Evolutionary conservation across 176 grass and related monocot genomes (phyloP).

Genomic region (Puya raimondii): DNA sequence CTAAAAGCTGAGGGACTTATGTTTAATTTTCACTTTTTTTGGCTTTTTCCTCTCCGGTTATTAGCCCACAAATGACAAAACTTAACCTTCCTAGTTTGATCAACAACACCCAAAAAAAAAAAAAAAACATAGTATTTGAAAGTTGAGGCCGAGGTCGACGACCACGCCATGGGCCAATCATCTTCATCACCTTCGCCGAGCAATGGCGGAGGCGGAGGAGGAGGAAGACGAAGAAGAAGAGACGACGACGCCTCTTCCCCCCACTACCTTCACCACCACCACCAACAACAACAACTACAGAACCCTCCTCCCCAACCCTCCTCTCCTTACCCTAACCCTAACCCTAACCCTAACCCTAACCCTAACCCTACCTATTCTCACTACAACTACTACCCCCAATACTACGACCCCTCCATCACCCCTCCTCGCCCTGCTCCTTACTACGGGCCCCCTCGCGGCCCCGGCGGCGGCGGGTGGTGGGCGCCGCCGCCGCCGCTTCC

Average conservation of each 20-base stretch:
- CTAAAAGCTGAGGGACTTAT: no score
- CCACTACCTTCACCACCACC: conserved; percentile 10
- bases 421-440: conserved; percentile 4
- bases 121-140: no score
- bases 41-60: no score
- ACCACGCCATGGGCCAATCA: no score
- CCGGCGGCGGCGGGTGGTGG: conserved; percentile 4
- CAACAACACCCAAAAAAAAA: no score
- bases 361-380: conserved; percentile 25
- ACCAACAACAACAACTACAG: not conserved
- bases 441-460: conserved; percentile 4
- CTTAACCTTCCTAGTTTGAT: no score
- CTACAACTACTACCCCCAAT: conserved; percentile 19
- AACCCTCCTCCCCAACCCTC: not conserved
- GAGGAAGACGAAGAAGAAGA: no score
- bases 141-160: no score
- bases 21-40: no score
- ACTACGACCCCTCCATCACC: conserved; percentile 18
- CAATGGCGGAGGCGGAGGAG: no score
- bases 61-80: no score
- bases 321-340: conserved; percentile 2
- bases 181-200: no score
- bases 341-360: conserved; percentile 27
- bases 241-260: conserved; percentile 3
- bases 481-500: conserved; percentile 12